A percentile compares a stretch with the other conserved stretches of the same genome.
phyloP scores from a whole-genome alignment of 1,139 yeast genomes.

The Yamadazyma atmosphaerica region DNA sequence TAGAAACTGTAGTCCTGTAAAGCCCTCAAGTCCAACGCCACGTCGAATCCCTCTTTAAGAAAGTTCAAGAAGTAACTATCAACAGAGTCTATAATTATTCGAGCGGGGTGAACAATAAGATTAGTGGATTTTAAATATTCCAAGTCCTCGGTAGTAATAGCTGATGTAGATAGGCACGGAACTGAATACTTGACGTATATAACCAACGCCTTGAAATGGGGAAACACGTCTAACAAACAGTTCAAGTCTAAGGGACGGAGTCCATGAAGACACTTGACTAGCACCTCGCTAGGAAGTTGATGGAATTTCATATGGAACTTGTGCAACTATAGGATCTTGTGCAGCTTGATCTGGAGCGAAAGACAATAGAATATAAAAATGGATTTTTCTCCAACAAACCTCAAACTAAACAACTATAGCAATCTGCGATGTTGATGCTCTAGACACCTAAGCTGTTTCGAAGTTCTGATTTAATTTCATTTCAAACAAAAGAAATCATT shows the following conservation, averaged over 20 bases:
- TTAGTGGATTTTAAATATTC: neutral
- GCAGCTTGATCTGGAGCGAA: neutral
- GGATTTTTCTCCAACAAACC: too few relatives aligned
- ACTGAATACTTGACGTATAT: neutral
- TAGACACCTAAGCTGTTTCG: too few relatives aligned
- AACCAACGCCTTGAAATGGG: neutral
- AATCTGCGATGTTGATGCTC: too few relatives aligned
- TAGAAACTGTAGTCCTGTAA: neutral
- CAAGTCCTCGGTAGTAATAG: neutral
- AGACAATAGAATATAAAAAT: too few relatives aligned
- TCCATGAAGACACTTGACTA: neutral
- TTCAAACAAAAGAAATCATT: neutral
- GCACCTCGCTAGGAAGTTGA: neutral
- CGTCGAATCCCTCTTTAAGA: neutral
- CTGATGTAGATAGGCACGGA: neutral
- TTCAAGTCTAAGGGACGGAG: neutral
- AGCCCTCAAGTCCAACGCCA: neutral
- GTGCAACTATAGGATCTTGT: neutral
- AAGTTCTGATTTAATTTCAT: neutral
- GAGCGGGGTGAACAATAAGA: neutral
- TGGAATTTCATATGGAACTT: neutral
- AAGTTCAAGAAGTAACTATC: neutral
- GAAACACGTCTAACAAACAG: conserved; percentile 1
- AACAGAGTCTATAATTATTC: neutral
- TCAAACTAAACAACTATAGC: too few relatives aligned